Conservation (phyloP, 2,329 filamentous ascomycete genomes). For the Sporothrix euskadiensis region DNA sequence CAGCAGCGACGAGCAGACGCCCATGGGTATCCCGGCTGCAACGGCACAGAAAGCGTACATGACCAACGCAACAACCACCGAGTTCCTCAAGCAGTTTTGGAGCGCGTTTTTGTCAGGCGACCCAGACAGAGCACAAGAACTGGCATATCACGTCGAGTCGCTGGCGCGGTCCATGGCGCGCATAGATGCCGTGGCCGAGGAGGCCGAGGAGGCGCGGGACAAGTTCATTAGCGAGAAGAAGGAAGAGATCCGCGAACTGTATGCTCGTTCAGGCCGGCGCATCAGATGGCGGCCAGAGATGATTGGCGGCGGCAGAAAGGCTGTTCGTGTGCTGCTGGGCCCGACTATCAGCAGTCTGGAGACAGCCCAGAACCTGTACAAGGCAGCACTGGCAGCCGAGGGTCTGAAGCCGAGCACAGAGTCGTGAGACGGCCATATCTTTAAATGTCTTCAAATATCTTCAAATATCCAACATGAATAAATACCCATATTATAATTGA, state of each 20-base stretch:
- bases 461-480: not conserved
- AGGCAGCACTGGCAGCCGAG: slow-evolving; percentile 34
- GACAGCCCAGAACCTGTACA: slow-evolving; percentile 54
- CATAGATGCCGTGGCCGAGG: slow-evolving; percentile 75
- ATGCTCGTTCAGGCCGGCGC: slow-evolving; percentile 72
- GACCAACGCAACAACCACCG: slow-evolving; percentile 89
- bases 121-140: slow-evolving; percentile 73
- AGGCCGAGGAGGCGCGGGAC: slow-evolving; percentile 74
- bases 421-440: not conserved
- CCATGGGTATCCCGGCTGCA: slow-evolving; percentile 58
- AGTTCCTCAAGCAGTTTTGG: slow-evolving; percentile 99
- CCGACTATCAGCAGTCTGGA: slow-evolving; percentile 71
- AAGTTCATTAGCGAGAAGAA: slow-evolving; percentile 66
- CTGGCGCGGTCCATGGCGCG: slow-evolving; percentile 74
- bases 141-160: slow-evolving; percentile 79
- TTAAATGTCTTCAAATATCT: not conserved
- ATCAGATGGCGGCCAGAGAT: slow-evolving; percentile 66
- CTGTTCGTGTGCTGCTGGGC: slow-evolving; percentile 73
- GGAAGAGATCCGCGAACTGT: slow-evolving; percentile 68
- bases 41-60: slow-evolving; percentile 60
- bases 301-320: slow-evolving; percentile 72
- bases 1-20: slow-evolving; percentile 49
- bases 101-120: slow-evolving; percentile 86
- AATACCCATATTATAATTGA: not conserved
- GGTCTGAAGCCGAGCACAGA: slow-evolving; percentile 33